Conservation (phyloP, 2,329 filamentous ascomycete species). For the Diaporthe vexans region DNA sequence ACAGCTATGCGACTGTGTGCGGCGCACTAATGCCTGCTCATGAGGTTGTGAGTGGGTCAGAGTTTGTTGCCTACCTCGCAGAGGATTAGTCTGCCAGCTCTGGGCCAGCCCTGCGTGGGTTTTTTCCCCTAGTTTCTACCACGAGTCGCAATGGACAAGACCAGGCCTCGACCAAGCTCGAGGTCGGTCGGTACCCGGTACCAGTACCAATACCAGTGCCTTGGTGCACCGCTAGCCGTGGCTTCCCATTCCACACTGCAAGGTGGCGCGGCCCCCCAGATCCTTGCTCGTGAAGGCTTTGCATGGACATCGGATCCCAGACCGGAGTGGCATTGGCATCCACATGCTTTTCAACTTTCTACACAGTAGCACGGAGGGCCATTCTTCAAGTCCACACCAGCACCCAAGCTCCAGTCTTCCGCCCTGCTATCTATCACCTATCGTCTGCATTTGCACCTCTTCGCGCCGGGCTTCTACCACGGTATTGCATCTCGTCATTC, state of each 20-base stretch:
- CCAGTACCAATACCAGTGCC: background rate
- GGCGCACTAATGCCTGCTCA: conserved; percentile 12
- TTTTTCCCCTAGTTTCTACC: conserved; percentile 1
- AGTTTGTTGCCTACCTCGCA: background rate
- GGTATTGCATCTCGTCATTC: conserved; percentile 6
- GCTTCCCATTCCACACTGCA: background rate
- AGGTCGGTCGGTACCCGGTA: background rate
- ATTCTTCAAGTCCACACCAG: conserved; percentile 2
- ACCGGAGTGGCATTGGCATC: conserved; percentile 28
- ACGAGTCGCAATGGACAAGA: conserved; percentile 24
- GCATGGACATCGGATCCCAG: conserved; percentile 33
- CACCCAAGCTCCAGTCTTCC: conserved; percentile 7
- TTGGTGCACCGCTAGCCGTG: conserved; percentile 14
- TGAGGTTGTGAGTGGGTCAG: conserved; percentile 22
- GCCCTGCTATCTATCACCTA: conserved; percentile 18
- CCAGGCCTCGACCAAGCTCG: background rate
- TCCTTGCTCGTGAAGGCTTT: conserved; percentile 37
- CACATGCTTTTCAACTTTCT: conserved; percentile 37
- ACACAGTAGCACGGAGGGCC: conserved; percentile 31
- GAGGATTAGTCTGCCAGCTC: background rate
- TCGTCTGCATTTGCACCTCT: background rate
- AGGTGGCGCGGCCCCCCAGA: conserved; percentile 27
- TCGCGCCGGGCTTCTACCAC: background rate
- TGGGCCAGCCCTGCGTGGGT: background rate
- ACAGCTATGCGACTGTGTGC: background rate